Evolutionary conservation across 176 grass and related monocot genomes (phyloP).

Genomic region (Zoysia japonica): DNA sequence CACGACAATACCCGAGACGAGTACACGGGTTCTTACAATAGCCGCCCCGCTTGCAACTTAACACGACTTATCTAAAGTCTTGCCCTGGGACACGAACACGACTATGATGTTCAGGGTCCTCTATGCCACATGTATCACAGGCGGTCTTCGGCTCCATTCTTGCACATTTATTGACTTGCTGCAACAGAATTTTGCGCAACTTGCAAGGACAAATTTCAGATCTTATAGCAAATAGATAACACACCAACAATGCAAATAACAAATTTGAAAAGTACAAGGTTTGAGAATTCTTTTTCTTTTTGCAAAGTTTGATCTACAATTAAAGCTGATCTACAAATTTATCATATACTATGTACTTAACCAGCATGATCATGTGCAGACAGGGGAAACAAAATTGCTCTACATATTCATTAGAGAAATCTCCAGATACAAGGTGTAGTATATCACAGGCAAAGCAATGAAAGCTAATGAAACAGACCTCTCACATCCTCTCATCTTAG

Average conservation of each 20-base stretch:
- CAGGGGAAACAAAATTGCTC: constrained; percentile 28
- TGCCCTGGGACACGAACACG: no score
- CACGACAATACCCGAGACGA: no score
- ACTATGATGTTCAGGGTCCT: no score
- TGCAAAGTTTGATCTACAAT: neutral
- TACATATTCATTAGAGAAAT: constrained; percentile 10
- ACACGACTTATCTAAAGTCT: no score
- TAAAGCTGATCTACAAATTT: constrained; percentile 1
- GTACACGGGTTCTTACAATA: no score
- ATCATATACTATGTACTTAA: constrained; percentile 46
- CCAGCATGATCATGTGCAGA: neutral
- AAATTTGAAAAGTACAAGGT: neutral
- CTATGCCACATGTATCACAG: neutral
- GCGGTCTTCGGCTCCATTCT: neutral
- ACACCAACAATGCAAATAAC: neutral
- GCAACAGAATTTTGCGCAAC: neutral
- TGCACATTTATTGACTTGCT: neutral
- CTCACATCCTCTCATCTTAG: constrained; percentile 13
- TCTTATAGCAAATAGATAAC: neutral
- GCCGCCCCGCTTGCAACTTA: no score
- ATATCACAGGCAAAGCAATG: constrained; percentile 8
- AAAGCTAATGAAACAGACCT: constrained; percentile 4
- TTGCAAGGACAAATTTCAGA: neutral
- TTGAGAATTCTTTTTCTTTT: neutral
- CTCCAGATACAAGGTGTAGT: constrained; percentile 30